These are phyloP conservation scores for Russula emetica DNA, from an alignment of 768 basidiomycete genomes.

Conservation along the genomic window DNA sequence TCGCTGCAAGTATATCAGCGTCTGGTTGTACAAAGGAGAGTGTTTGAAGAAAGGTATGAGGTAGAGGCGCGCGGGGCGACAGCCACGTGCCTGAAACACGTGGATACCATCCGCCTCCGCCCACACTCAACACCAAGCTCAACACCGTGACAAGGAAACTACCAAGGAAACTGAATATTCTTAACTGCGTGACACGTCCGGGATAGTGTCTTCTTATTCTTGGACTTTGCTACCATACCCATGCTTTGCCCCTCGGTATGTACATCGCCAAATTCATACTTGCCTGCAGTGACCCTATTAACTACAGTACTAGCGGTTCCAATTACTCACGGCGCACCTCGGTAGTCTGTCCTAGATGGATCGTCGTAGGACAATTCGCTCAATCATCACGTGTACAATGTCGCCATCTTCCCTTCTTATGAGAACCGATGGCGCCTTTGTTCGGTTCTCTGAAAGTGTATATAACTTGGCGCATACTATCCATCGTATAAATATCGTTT, in stretches of 20 bases:
- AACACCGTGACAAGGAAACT: too few relatives aligned
- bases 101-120: not conserved
- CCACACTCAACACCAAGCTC: too few relatives aligned
- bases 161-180: too few relatives aligned
- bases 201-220: not conserved
- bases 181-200: not conserved
- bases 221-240: not conserved
- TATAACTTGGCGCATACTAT: not conserved
- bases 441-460: constrained; percentile 18
- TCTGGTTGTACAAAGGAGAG: not conserved
- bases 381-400: constrained; percentile 32
- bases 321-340: not conserved
- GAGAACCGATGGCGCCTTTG: not conserved
- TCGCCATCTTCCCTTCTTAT: constrained; percentile 32
- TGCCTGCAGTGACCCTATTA: not conserved
- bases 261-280: not conserved
- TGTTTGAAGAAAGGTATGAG: not conserved
- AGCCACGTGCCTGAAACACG: constrained; percentile 14
- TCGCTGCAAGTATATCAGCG: not conserved
- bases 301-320: not conserved
- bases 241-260: not conserved
- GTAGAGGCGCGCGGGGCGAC: not conserved
- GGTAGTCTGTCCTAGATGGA: not conserved
- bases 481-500: not conserved
- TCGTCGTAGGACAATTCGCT: too few relatives aligned